Conservation (phyloP, 2,329 filamentous ascomycete genomes). For the Neopestalotiopsis rosae region DNA sequence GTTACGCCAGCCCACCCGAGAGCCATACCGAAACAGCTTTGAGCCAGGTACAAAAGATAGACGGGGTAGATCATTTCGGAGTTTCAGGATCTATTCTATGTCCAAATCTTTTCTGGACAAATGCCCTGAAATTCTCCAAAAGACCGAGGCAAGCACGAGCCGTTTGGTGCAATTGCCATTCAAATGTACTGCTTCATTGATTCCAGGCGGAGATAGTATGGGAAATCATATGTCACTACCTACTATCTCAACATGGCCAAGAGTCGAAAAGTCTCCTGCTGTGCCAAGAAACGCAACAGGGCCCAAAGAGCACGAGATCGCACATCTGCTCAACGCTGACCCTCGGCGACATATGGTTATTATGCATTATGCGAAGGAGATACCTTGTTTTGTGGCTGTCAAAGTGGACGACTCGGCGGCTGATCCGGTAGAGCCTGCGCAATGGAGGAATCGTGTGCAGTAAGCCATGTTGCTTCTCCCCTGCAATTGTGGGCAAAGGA, state of each 20-base stretch:
- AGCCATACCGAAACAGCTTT: neutral
- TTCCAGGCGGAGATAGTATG: neutral
- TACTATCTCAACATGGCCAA: neutral
- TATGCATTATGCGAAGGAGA: neutral
- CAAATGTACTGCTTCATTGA: neutral
- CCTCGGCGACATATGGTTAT: neutral
- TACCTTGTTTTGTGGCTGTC: neutral
- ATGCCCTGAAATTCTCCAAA: no score
- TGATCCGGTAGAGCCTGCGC: neutral
- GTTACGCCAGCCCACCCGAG: neutral
- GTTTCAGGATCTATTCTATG: no score
- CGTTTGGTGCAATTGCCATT: neutral
- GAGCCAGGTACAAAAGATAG: no score
- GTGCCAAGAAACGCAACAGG: neutral
- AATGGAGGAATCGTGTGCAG: neutral
- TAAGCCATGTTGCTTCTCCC: neutral
- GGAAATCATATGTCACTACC: neutral
- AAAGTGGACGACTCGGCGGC: neutral
- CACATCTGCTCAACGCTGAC: neutral
- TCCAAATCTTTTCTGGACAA: no score
- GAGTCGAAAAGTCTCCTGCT: neutral
- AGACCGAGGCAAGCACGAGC: neutral
- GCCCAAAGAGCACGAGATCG: neutral
- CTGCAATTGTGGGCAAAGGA: neutral
- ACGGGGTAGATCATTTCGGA: no score